A percentile compares a stretch with the other conserved stretches of the same genome.
phyloP scores from a whole-genome alignment of 345 rosid genomes.

The Carallia pectinifolia region DNA sequence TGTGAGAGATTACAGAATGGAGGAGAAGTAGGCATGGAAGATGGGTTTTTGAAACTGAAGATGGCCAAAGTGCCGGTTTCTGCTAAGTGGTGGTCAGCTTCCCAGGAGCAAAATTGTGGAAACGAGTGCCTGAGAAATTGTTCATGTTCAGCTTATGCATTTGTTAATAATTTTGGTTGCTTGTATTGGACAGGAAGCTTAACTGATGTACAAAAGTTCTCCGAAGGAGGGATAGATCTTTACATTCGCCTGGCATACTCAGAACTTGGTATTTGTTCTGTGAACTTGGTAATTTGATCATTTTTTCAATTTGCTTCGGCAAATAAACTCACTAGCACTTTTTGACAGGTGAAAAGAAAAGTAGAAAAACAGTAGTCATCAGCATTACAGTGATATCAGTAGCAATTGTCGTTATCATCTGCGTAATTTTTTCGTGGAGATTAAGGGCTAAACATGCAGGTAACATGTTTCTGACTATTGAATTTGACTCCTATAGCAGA shows the following conservation, averaged over 20 bases:
- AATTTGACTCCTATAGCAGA: too few relatives aligned
- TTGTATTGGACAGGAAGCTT: conserved; percentile 17
- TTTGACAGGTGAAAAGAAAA: conserved; percentile 5
- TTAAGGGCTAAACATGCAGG: neutral
- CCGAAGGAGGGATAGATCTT: conserved; percentile 14
- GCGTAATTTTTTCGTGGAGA: neutral
- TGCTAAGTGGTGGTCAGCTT: conserved; percentile 17
- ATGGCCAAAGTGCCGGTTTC: conserved; percentile 42
- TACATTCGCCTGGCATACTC: conserved; percentile 13
- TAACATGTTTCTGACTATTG: neutral
- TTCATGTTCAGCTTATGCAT: conserved; percentile 27
- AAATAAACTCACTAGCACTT: neutral
- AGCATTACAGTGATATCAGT: neutral
- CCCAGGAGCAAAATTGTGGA: conserved; percentile 29
- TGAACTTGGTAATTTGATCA: neutral
- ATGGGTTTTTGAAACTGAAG: conserved; percentile 37
- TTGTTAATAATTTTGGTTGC: conserved; percentile 13
- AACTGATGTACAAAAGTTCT: conserved; percentile 12
- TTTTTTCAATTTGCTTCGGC: neutral
- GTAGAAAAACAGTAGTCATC: neutral
- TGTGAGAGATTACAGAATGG: conserved; percentile 27
- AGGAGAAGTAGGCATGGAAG: conserved; percentile 24
- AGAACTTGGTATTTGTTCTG: conserved; percentile 9
- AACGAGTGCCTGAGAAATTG: conserved; percentile 42
- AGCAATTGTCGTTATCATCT: neutral